Evolutionary conservation across 805 yeast species (phyloP).

Genomic region (Spathaspora boniae): DNA sequence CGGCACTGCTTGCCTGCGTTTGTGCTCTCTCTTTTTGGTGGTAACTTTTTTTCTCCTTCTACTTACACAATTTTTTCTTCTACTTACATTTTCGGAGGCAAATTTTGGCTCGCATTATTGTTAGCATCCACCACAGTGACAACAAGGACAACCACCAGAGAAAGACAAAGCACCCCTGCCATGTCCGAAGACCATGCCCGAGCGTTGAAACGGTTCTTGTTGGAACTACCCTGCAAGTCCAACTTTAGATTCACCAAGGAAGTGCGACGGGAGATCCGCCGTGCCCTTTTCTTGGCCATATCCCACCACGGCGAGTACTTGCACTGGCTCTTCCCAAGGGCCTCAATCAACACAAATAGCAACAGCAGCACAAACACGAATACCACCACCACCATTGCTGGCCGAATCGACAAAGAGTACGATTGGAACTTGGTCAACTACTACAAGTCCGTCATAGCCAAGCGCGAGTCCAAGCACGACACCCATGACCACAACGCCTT

Average conservation of each 20-base stretch:
- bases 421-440: slow-evolving; percentile 34
- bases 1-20: neutral
- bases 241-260: slow-evolving; percentile 24
- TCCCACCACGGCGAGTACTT: slow-evolving; percentile 31
- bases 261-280: slow-evolving; percentile 25
- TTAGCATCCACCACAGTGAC: neutral
- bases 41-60: neutral
- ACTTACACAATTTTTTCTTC: neutral
- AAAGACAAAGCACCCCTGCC: slow-evolving; percentile 2
- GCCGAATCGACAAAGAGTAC: slow-evolving; percentile 20
- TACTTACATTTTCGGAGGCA: neutral
- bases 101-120: neutral
- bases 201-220: slow-evolving; percentile 28
- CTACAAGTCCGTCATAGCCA: slow-evolving; percentile 16
- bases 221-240: slow-evolving; percentile 27
- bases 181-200: neutral
- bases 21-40: neutral
- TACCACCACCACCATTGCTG: slow-evolving; percentile 7
- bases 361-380: too few species aligned
- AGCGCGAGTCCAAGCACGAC: slow-evolving; percentile 16
- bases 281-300: slow-evolving; percentile 27
- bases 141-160: slow-evolving; percentile 2
- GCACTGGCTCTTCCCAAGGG: slow-evolving; percentile 34
- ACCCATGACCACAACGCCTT: slow-evolving; percentile 29
- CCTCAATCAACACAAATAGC: slow-evolving; percentile 11